Percentiles rank a stretch among this genome's conserved stretches.
Evolutionary conservation across 2,329 filamentous ascomycete species (phyloP).

Genomic region (Aspergillus japonicus): DNA sequence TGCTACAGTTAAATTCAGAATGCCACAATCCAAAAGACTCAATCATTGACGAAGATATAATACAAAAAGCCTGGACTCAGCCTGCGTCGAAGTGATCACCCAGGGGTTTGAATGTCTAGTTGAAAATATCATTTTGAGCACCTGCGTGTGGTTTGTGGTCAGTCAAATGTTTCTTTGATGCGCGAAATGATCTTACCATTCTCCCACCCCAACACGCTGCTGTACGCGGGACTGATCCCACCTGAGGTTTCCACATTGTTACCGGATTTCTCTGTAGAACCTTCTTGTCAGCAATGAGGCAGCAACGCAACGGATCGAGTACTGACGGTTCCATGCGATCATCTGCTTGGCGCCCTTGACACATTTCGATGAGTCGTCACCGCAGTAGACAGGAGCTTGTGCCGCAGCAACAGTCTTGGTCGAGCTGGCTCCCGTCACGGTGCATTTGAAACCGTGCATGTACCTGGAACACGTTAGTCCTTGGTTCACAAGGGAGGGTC

Average conservation of each 20-base stretch:
- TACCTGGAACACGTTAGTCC: conserved; percentile 24
- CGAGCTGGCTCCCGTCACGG: conserved; percentile 46
- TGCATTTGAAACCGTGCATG: conserved; percentile 53
- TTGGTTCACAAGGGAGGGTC: background rate
- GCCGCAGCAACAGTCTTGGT: conserved; percentile 44
- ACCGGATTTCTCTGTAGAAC: background rate
- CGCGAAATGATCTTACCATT: background rate
- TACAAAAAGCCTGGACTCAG: too few relatives aligned
- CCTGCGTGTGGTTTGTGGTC: background rate
- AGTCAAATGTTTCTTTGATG: background rate
- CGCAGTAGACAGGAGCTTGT: conserved; percentile 46
- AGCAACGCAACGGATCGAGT: background rate
- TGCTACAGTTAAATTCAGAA: too few relatives aligned
- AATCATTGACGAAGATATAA: too few relatives aligned
- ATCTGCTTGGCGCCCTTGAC: conserved; percentile 53
- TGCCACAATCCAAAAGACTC: too few relatives aligned
- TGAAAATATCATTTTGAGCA: background rate
- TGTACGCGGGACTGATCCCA: background rate
- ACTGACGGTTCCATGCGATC: conserved; percentile 48
- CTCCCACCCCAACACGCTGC: background rate
- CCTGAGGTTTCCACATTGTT: background rate
- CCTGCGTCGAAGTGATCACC: too few relatives aligned
- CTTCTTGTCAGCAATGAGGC: too few relatives aligned
- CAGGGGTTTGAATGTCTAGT: background rate
- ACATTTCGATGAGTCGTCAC: conserved; percentile 43